Percentiles rank a stretch among this genome's conserved stretches.
These are phyloP conservation scores for Tephrocybe sp. DNA, from an alignment of 768 basidiomycete genomes.

Conservation along the genomic window DNA sequence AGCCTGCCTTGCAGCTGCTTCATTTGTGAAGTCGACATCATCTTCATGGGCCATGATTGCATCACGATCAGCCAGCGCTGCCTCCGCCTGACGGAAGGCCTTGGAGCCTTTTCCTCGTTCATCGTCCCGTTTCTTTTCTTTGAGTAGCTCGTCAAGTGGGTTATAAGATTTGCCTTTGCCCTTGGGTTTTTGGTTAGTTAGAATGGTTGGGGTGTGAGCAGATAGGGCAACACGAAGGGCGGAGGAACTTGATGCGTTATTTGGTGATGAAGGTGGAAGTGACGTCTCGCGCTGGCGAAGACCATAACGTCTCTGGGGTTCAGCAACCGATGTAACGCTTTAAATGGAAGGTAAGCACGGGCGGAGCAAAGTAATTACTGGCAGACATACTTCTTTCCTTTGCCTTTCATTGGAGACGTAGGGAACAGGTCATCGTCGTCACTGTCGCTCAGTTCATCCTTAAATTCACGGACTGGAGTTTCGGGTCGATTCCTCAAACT, in stretches of 20 bases:
- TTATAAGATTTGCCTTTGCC: slow-evolving; percentile 28
- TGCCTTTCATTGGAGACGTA: slow-evolving; percentile 15
- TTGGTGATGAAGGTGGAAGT: slow-evolving; percentile 12
- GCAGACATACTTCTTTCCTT: slow-evolving; percentile 11
- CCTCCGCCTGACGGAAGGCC: slow-evolving; percentile 46
- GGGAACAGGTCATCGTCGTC: slow-evolving; percentile 40
- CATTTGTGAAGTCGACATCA: slow-evolving; percentile 37
- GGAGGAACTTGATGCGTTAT: background rate
- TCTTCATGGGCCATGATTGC: slow-evolving; percentile 28
- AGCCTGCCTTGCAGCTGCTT: slow-evolving; percentile 38
- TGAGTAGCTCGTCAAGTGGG: slow-evolving; percentile 54
- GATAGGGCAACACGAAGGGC: slow-evolving; percentile 12
- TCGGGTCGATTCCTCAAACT: slow-evolving; percentile 44
- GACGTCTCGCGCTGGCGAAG: slow-evolving; percentile 10
- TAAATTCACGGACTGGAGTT: slow-evolving; percentile 30
- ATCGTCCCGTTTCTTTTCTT: slow-evolving; percentile 45
- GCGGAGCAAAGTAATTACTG: background rate
- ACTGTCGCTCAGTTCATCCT: slow-evolving; percentile 47
- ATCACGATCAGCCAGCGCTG: slow-evolving; percentile 30
- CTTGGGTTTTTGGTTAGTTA: slow-evolving; percentile 7
- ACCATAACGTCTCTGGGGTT: slow-evolving; percentile 3
- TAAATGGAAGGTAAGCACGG: background rate
- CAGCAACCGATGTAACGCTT: background rate
- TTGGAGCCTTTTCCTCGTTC: slow-evolving; percentile 37
- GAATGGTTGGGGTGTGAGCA: no score